Conservation (phyloP, 148 eudicot genomes). For the Nepenthes mirabilis region DNA sequence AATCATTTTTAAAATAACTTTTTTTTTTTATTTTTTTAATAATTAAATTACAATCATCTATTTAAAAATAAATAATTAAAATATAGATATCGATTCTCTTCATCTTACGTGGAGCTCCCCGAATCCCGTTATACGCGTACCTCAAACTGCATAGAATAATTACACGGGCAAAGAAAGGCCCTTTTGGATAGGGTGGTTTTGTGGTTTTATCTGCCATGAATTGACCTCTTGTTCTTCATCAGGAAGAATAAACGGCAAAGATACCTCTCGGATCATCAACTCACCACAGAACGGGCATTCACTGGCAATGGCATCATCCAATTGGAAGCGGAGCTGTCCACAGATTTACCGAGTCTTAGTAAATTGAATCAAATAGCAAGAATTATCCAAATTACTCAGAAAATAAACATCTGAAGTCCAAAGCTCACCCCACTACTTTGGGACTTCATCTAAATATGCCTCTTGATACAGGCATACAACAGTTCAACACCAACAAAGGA, state of each 20-base stretch:
- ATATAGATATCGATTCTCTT: too few species aligned
- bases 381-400: neutral
- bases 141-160: neutral
- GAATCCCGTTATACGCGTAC: too few species aligned
- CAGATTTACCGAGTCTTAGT: neutral
- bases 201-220: constrained; percentile 75
- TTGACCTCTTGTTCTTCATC: constrained; percentile 45
- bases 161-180: constrained; percentile 42
- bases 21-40: too few species aligned
- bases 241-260: constrained; percentile 64
- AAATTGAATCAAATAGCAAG: neutral
- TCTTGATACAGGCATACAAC: too few species aligned
- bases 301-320: constrained; percentile 86
- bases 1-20: too few species aligned
- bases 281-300: constrained; percentile 98
- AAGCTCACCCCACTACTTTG: too few species aligned
- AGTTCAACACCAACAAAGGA: neutral
- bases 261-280: constrained; percentile 85
- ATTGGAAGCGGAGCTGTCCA: constrained; percentile 66
- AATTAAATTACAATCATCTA: too few species aligned
- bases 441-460: too few species aligned
- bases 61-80: too few species aligned
- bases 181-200: constrained; percentile 32
- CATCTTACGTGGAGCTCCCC: too few species aligned
- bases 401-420: neutral